Base-by-base conservation (phyloP, 2,329 filamentous ascomycete genomes). In the Pseudogymnoascus sp. region DNA sequence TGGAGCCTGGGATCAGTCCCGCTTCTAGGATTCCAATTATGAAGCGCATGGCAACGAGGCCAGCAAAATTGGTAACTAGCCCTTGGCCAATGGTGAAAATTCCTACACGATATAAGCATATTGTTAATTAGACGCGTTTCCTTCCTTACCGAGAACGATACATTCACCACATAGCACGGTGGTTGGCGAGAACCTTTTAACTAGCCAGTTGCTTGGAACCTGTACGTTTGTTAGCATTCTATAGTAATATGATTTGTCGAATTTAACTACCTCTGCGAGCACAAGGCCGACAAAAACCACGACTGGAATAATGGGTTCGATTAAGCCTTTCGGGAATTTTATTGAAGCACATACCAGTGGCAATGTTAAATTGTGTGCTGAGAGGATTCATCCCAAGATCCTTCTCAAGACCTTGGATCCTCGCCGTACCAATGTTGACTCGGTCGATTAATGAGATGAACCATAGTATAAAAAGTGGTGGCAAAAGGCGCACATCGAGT, bases 391-490 rank as follows among this genome's bases (percentile, higher is more conserved):
- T 63, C 81, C 79, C 12, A 79, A 74, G 1, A 75, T 69, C 1
- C 79, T 79, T 6, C 81, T 71, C 10, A 81, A 70, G 33, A 80
- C 75, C 23, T 63, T 62, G 26, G 16, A 58, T 31, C 69, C 82
- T 83, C 55, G 83, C 90, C 73, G 78, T 92, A 45, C 89, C 88
- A 64, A 92, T 91, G 69, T 92, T 92, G 43, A 89, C 91, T 14
- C 86, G 79, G 70, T 87, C 84, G 45, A 90, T 78, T 72, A 90
- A 91, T 63, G 84, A 87, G 63, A 89, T 79, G 1, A 91, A 78
- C 67, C 91, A 90, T 33, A 90, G 78, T 49, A 90, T 78, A 62
- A 83, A 86, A 14, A 89, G 37, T 6, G 37, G 31, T 2, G 55
- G 55, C 31, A 35, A 16, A 26, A 59, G 31, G 7, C 31, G 31